Base-by-base conservation (phyloP, 768 basidiomycete species). In the Tephrocybe rancida region DNA sequence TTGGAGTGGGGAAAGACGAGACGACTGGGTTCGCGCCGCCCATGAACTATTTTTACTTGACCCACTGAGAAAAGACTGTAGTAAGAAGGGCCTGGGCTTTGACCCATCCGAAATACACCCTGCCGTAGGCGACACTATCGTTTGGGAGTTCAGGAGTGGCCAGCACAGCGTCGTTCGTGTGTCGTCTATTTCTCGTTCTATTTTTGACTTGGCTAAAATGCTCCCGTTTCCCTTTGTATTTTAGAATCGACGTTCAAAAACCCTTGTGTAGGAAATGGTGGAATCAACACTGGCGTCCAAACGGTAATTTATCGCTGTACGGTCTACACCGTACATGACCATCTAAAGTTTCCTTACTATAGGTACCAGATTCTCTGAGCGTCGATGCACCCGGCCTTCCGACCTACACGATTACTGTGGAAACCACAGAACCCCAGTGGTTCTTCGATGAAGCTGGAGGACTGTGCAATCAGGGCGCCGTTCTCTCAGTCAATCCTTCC, bases 371-470 rank as follows among this genome's bases (percentile, higher is more conserved):
- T 55, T 56, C 57, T 48, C 54, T 69, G 32, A 35, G 47, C 2
- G 72, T 76, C 41, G 73, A 75, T 52, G 71, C 69, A 13, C 64
- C 70, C 13, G 69, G 64, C 10, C 63, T 75, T 26, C 73, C 74
- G 2, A 61, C 48, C 18, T 66, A 64, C n/a, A 49, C 48, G 21
- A 43, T 75, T 13, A 60, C 62, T 4, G 67, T 75, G 27, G 74
- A 72, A 48, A 62, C 61, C 63, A 72, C 69, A 16, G 62, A 70
- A 21, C 68, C 74, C 2, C 57, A 70, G 34, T 74, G 74, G 75
- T 70, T 74, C 63, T 75, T 72, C 51, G 74, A 75, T 51, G 61
- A 73, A 61, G 75, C 74, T 14, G 68, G 70, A 42, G 73, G 74
- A 18, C 56, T 64, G n/a, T 75, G 72, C 57, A 59, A 62, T 27